Evolutionary conservation across 768 basidiomycete genomes (phyloP), one percentile per base, ranked within the genome.

Genomic region (Phallus indusiatus): DNA sequence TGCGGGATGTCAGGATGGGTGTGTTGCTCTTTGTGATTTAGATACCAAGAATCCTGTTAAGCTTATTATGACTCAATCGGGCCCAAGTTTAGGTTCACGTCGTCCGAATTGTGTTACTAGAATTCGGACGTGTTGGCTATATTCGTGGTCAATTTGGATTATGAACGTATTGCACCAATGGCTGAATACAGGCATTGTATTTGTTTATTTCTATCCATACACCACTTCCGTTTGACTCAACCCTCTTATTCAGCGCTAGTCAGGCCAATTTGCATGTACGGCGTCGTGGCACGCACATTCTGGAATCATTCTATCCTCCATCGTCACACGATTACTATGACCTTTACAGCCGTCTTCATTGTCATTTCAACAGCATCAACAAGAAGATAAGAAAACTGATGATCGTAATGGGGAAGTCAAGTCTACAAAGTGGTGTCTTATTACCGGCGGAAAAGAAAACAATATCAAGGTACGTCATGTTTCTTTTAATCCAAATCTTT

Each of bases 1-100:
- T 66, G 95, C 90, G n/a, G n/a, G 93, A 0, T 89, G 94, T 65
- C 95, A 98, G 71, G 93, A 92, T 63, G 95, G n/a, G 2, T 85
- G 88, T 64, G 90, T 97, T 65, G 87, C 88, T 62, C 95, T 95
- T 5, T 82, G 90, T 72, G 94, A 97, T 69, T 72, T 96, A 8
- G 93, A 94, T 68, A 95, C 94, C 0, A 85, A 83, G 63, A 91
- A 91, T 0, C 75, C 89, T 37, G 84, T 98, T 24, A 76, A 95
- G 54, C 91, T 85, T 0, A 86, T 98, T 58, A 86, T 94, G 17
- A 86, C 90, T 1, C 85, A 90, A 64, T 88, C 93, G 75, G 88
- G n/a, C n/a, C n/a, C n/a, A n/a, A n/a, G n/a, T n/a, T n/a, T n/a
- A n/a, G n/a, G n/a, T n/a, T n/a, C n/a, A n/a, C n/a, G n/a, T n/a